Conservation (phyloP, 148 eudicot species). For the Fagopyrum tataricum region DNA sequence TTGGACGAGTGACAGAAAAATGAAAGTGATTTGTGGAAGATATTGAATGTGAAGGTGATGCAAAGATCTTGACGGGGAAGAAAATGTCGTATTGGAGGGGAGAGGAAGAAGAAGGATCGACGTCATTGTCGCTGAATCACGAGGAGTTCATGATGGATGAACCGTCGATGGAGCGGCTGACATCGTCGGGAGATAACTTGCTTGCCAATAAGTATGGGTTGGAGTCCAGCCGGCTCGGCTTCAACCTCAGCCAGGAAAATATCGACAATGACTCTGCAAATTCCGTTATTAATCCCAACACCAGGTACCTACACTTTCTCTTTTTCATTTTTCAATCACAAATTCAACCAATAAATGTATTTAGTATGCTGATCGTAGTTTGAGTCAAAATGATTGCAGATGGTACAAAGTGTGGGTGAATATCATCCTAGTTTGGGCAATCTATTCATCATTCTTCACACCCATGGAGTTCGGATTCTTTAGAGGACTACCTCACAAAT, state of each 20-base stretch:
- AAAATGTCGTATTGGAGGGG: constrained; percentile 9
- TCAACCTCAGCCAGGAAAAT: constrained; percentile 25
- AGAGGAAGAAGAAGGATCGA: constrained; percentile 15
- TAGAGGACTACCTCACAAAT: constrained; percentile 66
- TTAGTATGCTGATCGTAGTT: too few relatives aligned
- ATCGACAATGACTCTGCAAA: constrained; percentile 39
- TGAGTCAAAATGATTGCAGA: constrained; percentile 78
- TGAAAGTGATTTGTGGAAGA: too few relatives aligned
- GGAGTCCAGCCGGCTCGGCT: constrained; percentile 20
- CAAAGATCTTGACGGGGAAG: constrained; percentile 17
- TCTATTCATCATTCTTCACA: constrained; percentile 33
- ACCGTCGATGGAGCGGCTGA: constrained; percentile 28
- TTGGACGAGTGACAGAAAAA: too few relatives aligned
- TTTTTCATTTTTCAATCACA: background rate
- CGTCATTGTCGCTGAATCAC: constrained; percentile 16
- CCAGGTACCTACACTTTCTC: constrained; percentile 15
- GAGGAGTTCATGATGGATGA: constrained; percentile 41
- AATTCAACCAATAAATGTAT: too few relatives aligned
- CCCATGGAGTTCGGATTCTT: constrained; percentile 97
- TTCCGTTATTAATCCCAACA: constrained; percentile 46
- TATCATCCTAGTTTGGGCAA: constrained; percentile 37
- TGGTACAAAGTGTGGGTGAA: constrained; percentile 72
- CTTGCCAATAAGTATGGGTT: constrained; percentile 33
- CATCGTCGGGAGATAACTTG: constrained; percentile 15
- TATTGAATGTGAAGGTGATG: constrained; percentile 12